phyloP scores from a whole-genome alignment of 2,329 filamentous ascomycete genomes.

The Aspergillus hiratsukae region DNA sequence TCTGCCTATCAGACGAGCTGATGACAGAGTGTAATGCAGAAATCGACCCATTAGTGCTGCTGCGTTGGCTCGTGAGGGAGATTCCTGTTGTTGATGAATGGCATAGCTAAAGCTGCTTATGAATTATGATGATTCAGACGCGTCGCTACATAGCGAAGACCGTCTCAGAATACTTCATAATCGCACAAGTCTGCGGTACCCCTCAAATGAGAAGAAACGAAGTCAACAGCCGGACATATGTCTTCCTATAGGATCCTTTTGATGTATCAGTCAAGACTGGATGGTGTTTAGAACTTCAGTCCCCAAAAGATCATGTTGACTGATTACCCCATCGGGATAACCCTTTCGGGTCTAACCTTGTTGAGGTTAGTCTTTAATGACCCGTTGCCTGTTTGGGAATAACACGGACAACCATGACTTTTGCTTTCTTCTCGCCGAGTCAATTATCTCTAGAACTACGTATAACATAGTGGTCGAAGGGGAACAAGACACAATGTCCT shows the following conservation, averaged over 20 bases:
- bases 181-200: background rate
- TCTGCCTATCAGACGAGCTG: background rate
- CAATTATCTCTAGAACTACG: too few relatives aligned
- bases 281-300: background rate
- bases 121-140: background rate
- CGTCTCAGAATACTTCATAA: background rate
- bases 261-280: background rate
- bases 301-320: background rate
- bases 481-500: too few relatives aligned
- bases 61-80: background rate
- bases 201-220: background rate
- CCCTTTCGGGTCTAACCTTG: background rate
- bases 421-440: too few relatives aligned
- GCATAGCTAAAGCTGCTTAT: background rate
- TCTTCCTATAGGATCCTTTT: background rate
- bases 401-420: background rate
- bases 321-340: background rate
- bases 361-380: background rate
- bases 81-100: too few relatives aligned
- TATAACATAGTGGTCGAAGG: too few relatives aligned
- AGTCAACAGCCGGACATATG: fast-evolving
- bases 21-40: background rate
- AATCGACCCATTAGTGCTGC: background rate
- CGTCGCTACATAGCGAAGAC: background rate
- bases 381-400: background rate